Evolutionary conservation across 2,329 filamentous ascomycete genomes (phyloP).

Genomic region (Paecilomyces formosus): DNA sequence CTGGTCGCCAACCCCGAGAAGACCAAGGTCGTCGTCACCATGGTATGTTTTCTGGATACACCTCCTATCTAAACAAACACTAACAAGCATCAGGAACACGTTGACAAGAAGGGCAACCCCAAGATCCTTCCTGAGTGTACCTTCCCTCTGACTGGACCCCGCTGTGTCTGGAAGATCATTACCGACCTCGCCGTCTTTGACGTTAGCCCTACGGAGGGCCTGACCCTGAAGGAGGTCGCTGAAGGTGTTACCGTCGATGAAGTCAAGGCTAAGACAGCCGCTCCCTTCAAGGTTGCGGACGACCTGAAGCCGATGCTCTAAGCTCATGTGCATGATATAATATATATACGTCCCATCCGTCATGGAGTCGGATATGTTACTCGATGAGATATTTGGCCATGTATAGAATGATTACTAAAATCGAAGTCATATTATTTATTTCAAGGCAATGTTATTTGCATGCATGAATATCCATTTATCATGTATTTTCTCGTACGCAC

Average conservation of each 20-base stretch:
- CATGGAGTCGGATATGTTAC: neutral
- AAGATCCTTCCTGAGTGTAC: slow-evolving; percentile 58
- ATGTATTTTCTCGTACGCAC: too few species aligned
- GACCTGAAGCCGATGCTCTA: slow-evolving; percentile 47
- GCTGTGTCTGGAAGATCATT: slow-evolving; percentile 62
- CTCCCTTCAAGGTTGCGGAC: slow-evolving; percentile 57
- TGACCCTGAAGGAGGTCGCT: slow-evolving; percentile 58
- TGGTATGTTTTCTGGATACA: slow-evolving; percentile 18
- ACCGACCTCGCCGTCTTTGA: slow-evolving; percentile 67
- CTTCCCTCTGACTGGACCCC: slow-evolving; percentile 59
- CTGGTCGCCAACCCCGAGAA: slow-evolving; percentile 59
- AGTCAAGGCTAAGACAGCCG: slow-evolving; percentile 63
- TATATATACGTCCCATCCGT: neutral
- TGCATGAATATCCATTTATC: neutral
- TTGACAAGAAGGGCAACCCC: slow-evolving; percentile 60
- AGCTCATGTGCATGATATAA: neutral
- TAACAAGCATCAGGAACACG: slow-evolving; percentile 44
- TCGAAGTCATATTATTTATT: neutral
- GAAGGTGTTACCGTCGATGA: slow-evolving; percentile 64
- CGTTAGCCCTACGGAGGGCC: slow-evolving; percentile 56
- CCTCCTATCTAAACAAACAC: neutral
- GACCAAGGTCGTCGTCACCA: slow-evolving; percentile 64
- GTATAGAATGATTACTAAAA: neutral
- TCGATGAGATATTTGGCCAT: neutral
- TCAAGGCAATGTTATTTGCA: neutral